Conservation (phyloP, 2,329 filamentous ascomycete genomes). For the Nemania sp. region DNA sequence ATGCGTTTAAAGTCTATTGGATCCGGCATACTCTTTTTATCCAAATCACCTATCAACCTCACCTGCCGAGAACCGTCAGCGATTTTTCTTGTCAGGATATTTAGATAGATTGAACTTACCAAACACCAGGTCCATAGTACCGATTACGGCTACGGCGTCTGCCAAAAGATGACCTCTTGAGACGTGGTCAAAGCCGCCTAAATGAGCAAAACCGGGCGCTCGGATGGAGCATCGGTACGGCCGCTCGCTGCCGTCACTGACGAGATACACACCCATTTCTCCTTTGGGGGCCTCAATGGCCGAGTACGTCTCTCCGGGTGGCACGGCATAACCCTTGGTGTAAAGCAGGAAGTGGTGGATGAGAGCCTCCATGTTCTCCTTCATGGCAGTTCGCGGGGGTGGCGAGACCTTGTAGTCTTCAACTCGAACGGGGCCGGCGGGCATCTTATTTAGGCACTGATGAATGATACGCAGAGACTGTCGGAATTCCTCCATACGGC, state of each 20-base stretch:
- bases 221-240: slow-evolving; percentile 98
- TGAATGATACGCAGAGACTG: slow-evolving; percentile 98
- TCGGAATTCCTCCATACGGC: slow-evolving; percentile 99
- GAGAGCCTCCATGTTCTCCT: slow-evolving; percentile 99
- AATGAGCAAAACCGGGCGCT: slow-evolving; percentile 93
- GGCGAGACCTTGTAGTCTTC: slow-evolving; percentile 99
- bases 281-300: slow-evolving; percentile 99
- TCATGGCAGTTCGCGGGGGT: slow-evolving; percentile 96
- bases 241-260: slow-evolving; percentile 93
- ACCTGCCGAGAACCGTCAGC: slow-evolving; percentile 51
- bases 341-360: slow-evolving; percentile 99
- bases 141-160: slow-evolving; percentile 95
- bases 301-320: slow-evolving; percentile 96
- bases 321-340: slow-evolving; percentile 97
- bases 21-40: slow-evolving; percentile 24
- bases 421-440: slow-evolving; percentile 87
- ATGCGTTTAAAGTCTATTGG: slow-evolving; percentile 6
- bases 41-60: slow-evolving; percentile 62
- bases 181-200: slow-evolving; percentile 92
- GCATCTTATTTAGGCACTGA: slow-evolving; percentile 99
- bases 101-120: slow-evolving; percentile 57
- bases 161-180: slow-evolving; percentile 90
- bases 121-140: slow-evolving; percentile 87
- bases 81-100: not conserved
- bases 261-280: slow-evolving; percentile 97